A percentile compares a stretch with the other conserved stretches of the same genome.
Evolutionary conservation across 2,329 filamentous ascomycete genomes (phyloP).

Genomic region (Chalaropsis ovoidea): DNA sequence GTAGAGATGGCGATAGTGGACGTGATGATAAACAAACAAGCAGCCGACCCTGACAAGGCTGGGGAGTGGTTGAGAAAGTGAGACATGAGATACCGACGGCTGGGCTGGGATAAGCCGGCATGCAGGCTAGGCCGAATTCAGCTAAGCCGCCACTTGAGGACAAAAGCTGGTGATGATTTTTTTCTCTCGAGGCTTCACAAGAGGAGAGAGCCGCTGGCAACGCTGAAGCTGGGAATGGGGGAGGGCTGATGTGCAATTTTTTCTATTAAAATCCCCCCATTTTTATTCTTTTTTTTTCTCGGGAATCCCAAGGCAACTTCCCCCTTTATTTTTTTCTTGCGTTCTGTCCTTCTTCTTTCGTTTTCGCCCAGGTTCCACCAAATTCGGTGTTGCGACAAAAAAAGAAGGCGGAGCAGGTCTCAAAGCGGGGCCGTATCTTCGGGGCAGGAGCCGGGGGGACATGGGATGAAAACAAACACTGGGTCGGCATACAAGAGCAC

Average conservation of each 20-base stretch:
- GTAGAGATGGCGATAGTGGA: neutral
- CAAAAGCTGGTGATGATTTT: neutral
- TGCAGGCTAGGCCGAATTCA: conserved; percentile 2
- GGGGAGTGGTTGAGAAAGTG: neutral
- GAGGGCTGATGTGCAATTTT: neutral
- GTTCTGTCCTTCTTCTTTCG: conserved; percentile 8
- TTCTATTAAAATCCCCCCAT: too few species aligned
- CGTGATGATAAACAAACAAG: neutral
- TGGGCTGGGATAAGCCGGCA: neutral
- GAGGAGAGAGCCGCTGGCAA: too few species aligned
- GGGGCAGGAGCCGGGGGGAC: neutral
- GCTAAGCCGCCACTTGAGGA: neutral
- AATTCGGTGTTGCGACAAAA: conserved; percentile 9
- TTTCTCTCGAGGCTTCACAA: neutral
- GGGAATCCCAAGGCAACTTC: neutral
- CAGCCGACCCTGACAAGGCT: neutral
- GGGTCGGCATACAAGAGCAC: neutral
- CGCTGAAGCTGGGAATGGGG: neutral
- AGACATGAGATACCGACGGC: neutral
- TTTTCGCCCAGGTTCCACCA: neutral
- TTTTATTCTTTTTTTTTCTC: neutral
- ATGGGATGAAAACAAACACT: neutral
- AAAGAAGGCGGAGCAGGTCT: neutral
- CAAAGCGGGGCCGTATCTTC: conserved; percentile 8
- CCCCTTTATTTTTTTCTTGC: conserved; percentile 9